Evolutionary conservation across 1,284 basidiomycete genomes (phyloP), one percentile per base, ranked within the genome.

Genomic region (Hypsizygus ulmarius): DNA sequence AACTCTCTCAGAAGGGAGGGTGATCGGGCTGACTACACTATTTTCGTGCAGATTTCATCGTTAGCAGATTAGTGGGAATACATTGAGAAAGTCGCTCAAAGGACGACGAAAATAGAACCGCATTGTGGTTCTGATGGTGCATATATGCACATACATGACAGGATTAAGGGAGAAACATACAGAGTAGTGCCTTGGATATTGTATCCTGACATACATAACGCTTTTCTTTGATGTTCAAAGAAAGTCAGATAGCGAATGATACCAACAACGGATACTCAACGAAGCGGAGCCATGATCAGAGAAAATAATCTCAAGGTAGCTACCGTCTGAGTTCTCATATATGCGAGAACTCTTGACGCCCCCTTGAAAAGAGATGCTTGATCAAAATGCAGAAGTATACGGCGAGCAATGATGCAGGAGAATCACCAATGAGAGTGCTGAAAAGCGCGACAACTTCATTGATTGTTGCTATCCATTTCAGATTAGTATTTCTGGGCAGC

Each of bases 191-290:
- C 82, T 15, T 72, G 73, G n/a, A 84, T 63, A 27, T 68, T 78
- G 58, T 83, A 84, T 35, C 82, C 82, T 25, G 78, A 75, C 81
- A 85, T 81, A 59, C 78, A 79, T 42, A 85, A 58, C 1, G 82
- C 79, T 65, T 84, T 84, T 50, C 83, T 86, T 21, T 41, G 12
- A 39, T 12, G 18, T 21, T 29, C 53, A 29, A 51, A 39, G 5
- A 35, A 35, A 38, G 29, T 38, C 15, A 40, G 37, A 33, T 5
- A 36, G 35, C 40, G 15, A n/a, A 41, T 36, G 15, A 18, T 6
- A 34, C 5, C 12, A 4, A 37, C 28, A 18, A 39, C 18, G 39
- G 12, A 35, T 7, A 58, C 61, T 48, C 53, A 81, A 59, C 81
- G 69, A 70, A 28, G 74, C 74, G 14, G 72, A 66, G 52, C 80